These are phyloP conservation scores for Vigna nakashimae DNA, from an alignment of 306 rosid species.

Conservation along the genomic window DNA sequence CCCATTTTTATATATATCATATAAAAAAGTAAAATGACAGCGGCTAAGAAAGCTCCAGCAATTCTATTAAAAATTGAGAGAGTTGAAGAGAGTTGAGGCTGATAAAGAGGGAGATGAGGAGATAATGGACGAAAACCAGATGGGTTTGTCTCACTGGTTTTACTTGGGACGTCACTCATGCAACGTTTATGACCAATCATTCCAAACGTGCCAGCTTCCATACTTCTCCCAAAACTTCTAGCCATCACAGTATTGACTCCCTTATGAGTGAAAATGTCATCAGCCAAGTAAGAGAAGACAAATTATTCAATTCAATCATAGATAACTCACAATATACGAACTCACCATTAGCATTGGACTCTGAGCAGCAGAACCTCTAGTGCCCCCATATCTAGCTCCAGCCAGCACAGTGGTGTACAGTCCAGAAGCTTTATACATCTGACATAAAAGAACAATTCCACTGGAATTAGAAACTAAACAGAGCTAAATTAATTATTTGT, in stretches of 20 bases:
- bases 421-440: conserved; percentile 74
- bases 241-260: conserved; percentile 83
- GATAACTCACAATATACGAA: conserved; percentile 26
- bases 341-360: conserved; percentile 88
- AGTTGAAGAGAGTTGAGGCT: conserved; percentile 56
- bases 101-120: conserved; percentile 62
- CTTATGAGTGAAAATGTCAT: conserved; percentile 49
- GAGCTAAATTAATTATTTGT: background rate
- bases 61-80: conserved; percentile 58
- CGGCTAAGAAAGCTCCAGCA: conserved; percentile 47
- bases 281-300: conserved; percentile 9
- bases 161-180: conserved; percentile 66
- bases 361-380: conserved; percentile 72
- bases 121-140: conserved; percentile 57
- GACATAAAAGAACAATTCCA: conserved; percentile 46
- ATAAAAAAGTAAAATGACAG: conserved; percentile 42
- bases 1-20: conserved; percentile 48
- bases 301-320: conserved; percentile 28
- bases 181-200: conserved; percentile 69
- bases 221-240: conserved; percentile 77
- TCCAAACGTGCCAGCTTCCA: conserved; percentile 72
- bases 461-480: conserved; percentile 30
- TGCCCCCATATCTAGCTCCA: conserved; percentile 80
- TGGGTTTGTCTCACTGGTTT: conserved; percentile 60
- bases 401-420: conserved; percentile 69